Conservation (phyloP, 2,329 filamentous ascomycete genomes). For the Stylonectria norvegica region DNA sequence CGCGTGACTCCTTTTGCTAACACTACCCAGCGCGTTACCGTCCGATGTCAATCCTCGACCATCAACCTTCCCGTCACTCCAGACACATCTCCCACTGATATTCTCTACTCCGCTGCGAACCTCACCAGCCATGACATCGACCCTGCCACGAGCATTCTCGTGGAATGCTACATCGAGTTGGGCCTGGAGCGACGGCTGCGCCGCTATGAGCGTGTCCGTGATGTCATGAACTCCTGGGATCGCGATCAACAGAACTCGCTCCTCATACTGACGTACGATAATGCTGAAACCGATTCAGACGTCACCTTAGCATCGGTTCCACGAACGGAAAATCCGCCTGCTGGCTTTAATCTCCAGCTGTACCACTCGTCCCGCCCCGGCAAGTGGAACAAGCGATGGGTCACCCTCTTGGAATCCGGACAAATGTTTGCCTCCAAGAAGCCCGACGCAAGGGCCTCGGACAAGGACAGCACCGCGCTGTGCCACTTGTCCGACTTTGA, state of each 20-base stretch:
- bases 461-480: conserved; percentile 66
- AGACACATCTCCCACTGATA: conserved; percentile 70
- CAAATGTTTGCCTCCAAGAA: conserved; percentile 73
- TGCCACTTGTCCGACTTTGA: conserved; percentile 92
- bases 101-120: conserved; percentile 65
- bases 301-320: conserved; percentile 66
- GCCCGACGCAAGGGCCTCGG: conserved; percentile 50
- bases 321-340: conserved; percentile 54
- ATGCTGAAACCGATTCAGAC: conserved; percentile 53
- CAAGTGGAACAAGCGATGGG: conserved; percentile 83
- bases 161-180: conserved; percentile 72
- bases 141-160: conserved; percentile 62
- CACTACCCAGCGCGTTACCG: conserved; percentile 58
- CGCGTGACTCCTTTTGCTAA: conserved; percentile 5
- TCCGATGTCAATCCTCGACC: conserved; percentile 67
- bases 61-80: conserved; percentile 69
- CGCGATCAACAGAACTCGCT: conserved; percentile 73
- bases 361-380: conserved; percentile 78
- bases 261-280: conserved; percentile 59
- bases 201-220: conserved; percentile 79
- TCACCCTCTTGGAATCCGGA: conserved; percentile 71
- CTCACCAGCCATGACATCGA: conserved; percentile 62
- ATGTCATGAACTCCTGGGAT: conserved; percentile 93
- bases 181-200: conserved; percentile 80
- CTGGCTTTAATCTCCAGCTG: conserved; percentile 65